Base-by-base conservation (phyloP, 1,284 basidiomycete species). In the Papiliotrema flavescens region DNA sequence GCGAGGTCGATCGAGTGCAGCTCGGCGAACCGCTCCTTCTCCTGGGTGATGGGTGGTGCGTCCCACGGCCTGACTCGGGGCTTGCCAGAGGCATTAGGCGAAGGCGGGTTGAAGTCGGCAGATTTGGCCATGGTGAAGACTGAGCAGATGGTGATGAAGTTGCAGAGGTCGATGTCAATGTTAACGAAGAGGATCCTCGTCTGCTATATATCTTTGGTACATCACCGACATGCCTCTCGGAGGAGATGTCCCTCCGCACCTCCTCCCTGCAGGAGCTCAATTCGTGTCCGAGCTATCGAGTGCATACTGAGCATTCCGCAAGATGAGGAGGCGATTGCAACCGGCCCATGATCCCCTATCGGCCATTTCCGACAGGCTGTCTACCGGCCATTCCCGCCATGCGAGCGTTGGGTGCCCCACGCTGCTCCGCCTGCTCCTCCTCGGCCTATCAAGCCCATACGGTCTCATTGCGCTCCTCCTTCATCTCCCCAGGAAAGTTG, bases 1-100 rank as follows among this genome's bases (percentile, higher is more conserved):
- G 63, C 58, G n/a, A 71, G 49, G 41, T 71, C 64, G 49, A 69
- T 66, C 1, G 60, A 55, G 13, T 35, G 52, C 23, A 71, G 66
- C 39, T 64, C 35, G 42, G 67, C 69, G 53, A 67, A 71, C 42
- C 65, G 60, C 36, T 69, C 53, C 5, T 51, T 61, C 51, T 64
- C 53, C 39, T 64, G 61, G 23, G 69, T 69, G 47, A 58, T 44
- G 2, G 67, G 57, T 23, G 67, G 65, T 15, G 64, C 57, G 26
- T 59, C 50, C 67, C 67, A 71, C 3, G 51, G 20, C n/a, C 50
- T 51, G 17, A 71, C 64, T 13, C 35, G 19, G 15, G 67, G 62
- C 54, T 71, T 71, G 42, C 67, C 69, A 4, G 58, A 41, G 1
- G 52, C 32, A 48, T 57, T 37, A 11, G 67, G 45, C 9, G 69